These are phyloP conservation scores for Xeromyces bisporus DNA, from an alignment of 495 filamentous ascomycete genomes.

Conservation along the genomic window DNA sequence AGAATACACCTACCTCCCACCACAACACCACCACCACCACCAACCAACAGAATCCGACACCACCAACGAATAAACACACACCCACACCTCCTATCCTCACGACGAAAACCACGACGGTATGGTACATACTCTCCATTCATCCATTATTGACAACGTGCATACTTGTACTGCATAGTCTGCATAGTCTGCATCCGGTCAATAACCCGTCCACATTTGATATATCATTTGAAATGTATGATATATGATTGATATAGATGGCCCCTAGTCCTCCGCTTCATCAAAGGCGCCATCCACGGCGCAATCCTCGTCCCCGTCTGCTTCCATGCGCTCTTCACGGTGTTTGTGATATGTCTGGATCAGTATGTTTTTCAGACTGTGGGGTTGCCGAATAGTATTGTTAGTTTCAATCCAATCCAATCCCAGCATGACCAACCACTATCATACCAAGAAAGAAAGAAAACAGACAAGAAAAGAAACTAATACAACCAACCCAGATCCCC, in stretches of 20 bases:
- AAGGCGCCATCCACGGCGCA: conserved; percentile 53
- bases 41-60: conserved; percentile 8
- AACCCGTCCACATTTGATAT: too few relatives aligned
- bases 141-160: neutral
- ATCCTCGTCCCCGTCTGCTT: conserved; percentile 46
- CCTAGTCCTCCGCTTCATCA: conserved; percentile 55
- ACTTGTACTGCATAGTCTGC: neutral
- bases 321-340: conserved; percentile 45
- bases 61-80: conserved; percentile 20
- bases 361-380: conserved; percentile 37
- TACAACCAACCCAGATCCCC: conserved; percentile 38
- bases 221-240: too few relatives aligned
- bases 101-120: conserved; percentile 43
- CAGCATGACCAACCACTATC: too few relatives aligned
- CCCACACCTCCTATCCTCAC: conserved; percentile 25
- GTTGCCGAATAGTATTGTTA: conserved; percentile 47
- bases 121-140: neutral
- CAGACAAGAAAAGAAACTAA: too few relatives aligned
- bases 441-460: too few relatives aligned
- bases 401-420: too few relatives aligned
- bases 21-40: too few relatives aligned
- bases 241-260: conserved; percentile 44
- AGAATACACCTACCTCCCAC: too few relatives aligned
- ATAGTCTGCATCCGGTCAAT: too few relatives aligned
- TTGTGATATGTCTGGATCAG: conserved; percentile 46